Percentiles rank a stretch among this genome's conserved stretches.
Evolutionary conservation across 352 stramenopile genomes (phyloP).

Genomic region (Blastocystis sp.): DNA sequence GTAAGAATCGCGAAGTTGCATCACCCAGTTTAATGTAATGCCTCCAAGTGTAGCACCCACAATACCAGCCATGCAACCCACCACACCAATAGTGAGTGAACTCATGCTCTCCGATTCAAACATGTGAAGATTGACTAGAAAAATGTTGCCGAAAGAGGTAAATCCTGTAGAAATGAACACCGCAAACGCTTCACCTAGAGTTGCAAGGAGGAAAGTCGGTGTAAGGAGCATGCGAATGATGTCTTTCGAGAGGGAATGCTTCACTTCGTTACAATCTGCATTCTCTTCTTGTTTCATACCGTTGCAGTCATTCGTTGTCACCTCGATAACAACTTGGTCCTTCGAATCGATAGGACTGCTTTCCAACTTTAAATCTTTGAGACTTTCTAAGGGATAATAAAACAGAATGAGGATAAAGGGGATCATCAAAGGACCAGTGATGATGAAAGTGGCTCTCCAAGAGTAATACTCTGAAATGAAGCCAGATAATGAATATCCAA

Average conservation of each 20-base stretch:
- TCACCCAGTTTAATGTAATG: neutral
- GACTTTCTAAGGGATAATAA: constrained; percentile 26
- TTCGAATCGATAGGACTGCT: neutral
- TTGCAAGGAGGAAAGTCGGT: constrained; percentile 1
- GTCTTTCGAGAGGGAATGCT: neutral
- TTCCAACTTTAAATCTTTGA: neutral
- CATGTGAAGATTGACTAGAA: constrained; percentile 37
- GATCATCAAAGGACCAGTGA: constrained; percentile 23
- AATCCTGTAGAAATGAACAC: constrained; percentile 44
- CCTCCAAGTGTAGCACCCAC: neutral
- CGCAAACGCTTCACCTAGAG: neutral
- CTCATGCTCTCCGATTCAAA: neutral
- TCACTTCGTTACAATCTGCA: neutral
- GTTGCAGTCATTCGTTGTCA: neutral
- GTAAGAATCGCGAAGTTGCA: neutral
- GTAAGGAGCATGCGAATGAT: neutral
- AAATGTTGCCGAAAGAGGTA: constrained; percentile 36
- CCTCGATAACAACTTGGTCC: neutral
- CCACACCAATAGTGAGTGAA: neutral
- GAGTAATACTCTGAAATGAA: constrained; percentile 10
- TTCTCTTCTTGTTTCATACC: neutral
- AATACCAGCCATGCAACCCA: neutral
- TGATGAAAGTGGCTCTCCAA: constrained; percentile 49
- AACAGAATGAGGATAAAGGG: constrained; percentile 3
- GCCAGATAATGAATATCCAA: constrained; percentile 44